Evolutionary conservation across 1,284 basidiomycete species (phyloP).

Genomic region (Rugosomyces carneus): DNA sequence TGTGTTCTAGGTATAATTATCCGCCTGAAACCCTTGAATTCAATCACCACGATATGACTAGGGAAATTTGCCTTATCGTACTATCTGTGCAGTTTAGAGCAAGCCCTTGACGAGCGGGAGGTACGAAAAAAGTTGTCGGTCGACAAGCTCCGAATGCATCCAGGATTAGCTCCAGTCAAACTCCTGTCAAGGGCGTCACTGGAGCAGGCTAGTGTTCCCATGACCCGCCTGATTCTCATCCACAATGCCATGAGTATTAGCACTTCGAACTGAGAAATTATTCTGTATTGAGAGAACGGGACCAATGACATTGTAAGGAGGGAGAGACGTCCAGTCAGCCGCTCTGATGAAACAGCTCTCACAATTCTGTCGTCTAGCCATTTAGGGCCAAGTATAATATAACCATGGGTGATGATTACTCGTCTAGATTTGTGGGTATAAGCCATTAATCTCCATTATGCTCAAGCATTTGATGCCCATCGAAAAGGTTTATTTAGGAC

Average conservation of each 20-base stretch:
- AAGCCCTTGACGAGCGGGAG: constrained; percentile 29
- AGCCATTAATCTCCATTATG: constrained; percentile 4
- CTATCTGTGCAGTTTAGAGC: background rate
- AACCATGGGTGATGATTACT: background rate
- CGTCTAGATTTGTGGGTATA: background rate
- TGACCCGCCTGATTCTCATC: background rate
- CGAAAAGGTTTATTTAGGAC: background rate
- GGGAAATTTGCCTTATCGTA: background rate
- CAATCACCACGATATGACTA: too few species aligned
- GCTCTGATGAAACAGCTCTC: background rate
- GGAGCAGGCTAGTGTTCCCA: constrained; percentile 18
- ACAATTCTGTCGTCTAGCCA: background rate
- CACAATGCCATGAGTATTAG: constrained; percentile 29
- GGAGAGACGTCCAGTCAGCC: too few species aligned
- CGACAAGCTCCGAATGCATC: background rate
- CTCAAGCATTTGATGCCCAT: background rate
- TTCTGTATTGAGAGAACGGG: too few species aligned
- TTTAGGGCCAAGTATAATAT: constrained; percentile 2
- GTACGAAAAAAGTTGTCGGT: constrained; percentile 6
- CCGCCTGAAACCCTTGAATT: too few species aligned
- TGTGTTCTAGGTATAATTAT: background rate
- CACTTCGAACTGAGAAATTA: constrained; percentile 42
- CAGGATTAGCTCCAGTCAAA: too few species aligned
- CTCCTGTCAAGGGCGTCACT: constrained; percentile 12
- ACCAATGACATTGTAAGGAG: too few species aligned